Evolutionary conservation across 345 rosid species (phyloP).

Genomic region (Orychophragmus violaceus): DNA sequence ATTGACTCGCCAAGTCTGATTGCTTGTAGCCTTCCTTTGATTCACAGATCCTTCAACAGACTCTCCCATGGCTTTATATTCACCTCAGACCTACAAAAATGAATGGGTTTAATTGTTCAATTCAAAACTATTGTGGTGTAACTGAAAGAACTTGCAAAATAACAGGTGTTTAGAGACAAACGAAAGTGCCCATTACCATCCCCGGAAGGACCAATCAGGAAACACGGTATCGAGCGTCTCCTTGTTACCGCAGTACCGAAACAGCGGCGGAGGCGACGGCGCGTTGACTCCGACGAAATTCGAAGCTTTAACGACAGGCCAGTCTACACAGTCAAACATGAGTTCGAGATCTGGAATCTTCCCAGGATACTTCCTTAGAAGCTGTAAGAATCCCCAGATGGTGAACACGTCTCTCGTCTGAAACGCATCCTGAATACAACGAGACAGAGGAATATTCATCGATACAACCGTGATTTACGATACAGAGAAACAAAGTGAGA

Average conservation of each 20-base stretch:
- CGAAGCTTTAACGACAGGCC: too few species aligned
- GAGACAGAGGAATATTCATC: too few species aligned
- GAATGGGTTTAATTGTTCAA: not conserved
- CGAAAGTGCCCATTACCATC: conserved; percentile 46
- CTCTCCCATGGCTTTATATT: too few species aligned
- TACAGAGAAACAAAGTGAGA: too few species aligned
- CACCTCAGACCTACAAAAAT: conserved; percentile 59
- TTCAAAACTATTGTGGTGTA: too few species aligned
- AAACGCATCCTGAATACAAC: conserved; percentile 34
- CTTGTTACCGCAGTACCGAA: conserved; percentile 57
- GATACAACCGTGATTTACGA: too few species aligned
- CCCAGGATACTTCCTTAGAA: conserved; percentile 67
- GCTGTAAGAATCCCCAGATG: conserved; percentile 77
- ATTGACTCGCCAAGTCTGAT: too few species aligned
- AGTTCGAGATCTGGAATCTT: conserved; percentile 71
- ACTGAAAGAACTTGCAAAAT: not conserved
- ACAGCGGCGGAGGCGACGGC: conserved; percentile 57
- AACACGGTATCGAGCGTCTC: conserved; percentile 53
- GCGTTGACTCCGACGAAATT: conserved; percentile 37
- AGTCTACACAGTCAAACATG: conserved; percentile 73
- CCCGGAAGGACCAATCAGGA: too few species aligned
- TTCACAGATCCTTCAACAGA: too few species aligned
- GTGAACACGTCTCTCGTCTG: conserved; percentile 79
- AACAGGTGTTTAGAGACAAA: not conserved
- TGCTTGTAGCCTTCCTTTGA: too few species aligned